Conservation (phyloP, 2,329 filamentous ascomycete genomes). For the Teratosphaeria destructans region DNA sequence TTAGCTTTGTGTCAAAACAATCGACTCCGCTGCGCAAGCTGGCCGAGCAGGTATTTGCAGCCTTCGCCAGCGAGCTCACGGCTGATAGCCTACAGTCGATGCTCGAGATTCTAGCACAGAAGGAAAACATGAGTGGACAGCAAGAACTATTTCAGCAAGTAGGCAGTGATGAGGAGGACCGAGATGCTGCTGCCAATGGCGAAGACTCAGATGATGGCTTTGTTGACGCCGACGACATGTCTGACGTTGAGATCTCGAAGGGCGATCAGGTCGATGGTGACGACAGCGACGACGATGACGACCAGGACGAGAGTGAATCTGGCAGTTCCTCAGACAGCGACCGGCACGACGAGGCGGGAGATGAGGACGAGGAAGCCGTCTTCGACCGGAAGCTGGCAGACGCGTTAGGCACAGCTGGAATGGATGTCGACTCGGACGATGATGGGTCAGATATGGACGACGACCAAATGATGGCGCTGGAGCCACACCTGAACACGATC, state of each 20-base stretch:
- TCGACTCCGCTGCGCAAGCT: slow-evolving; percentile 78
- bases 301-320: slow-evolving; percentile 23
- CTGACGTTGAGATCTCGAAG: slow-evolving; percentile 26
- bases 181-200: background rate
- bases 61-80: slow-evolving; percentile 67
- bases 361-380: slow-evolving; percentile 43
- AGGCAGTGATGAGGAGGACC: slow-evolving; percentile 12
- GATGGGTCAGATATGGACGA: slow-evolving; percentile 77
- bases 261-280: slow-evolving; percentile 17
- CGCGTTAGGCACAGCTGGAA: slow-evolving; percentile 60
- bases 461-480: slow-evolving; percentile 86
- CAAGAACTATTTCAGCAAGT: slow-evolving; percentile 68
- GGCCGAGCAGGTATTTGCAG: slow-evolving; percentile 76
- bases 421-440: slow-evolving; percentile 52
- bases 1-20: slow-evolving; percentile 80
- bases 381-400: slow-evolving; percentile 69
- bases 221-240: slow-evolving; percentile 25
- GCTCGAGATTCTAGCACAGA: slow-evolving; percentile 60
- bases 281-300: slow-evolving; percentile 17
- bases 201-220: slow-evolving; percentile 18
- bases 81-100: slow-evolving; percentile 58
- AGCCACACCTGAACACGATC: slow-evolving; percentile 71
- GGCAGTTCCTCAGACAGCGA: slow-evolving; percentile 11
- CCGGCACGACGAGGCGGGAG: slow-evolving; percentile 29
- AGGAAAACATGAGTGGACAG: slow-evolving; percentile 74